Conservation (phyloP, 2,329 filamentous ascomycete genomes). For the Stachybotrys chlorohalonatus region DNA sequence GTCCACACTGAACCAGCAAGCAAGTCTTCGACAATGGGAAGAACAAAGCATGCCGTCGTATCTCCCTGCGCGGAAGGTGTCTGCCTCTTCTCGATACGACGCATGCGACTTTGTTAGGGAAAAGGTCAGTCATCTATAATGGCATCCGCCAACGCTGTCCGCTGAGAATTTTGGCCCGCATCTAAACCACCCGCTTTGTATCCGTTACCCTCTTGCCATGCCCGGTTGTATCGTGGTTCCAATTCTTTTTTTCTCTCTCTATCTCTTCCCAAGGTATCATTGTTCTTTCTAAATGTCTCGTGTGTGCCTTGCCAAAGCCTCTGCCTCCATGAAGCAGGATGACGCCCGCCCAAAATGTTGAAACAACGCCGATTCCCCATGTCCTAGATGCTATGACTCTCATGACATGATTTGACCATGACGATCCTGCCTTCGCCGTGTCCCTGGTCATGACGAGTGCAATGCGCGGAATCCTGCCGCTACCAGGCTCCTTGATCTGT, state of each 20-base stretch:
- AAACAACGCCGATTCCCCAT: too few species aligned
- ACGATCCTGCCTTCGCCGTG: too few species aligned
- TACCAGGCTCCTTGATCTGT: slow-evolving; percentile 48
- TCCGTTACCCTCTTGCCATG: too few species aligned
- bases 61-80: background rate
- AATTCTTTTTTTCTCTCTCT: background rate
- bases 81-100: too few species aligned
- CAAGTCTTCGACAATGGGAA: background rate
- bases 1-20: too few species aligned
- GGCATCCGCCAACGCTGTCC: too few species aligned
- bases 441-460: slow-evolving; percentile 14
- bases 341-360: too few species aligned
- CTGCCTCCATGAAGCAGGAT: background rate
- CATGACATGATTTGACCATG: too few species aligned
- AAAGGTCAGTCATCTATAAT: too few species aligned
- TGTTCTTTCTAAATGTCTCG: background rate
- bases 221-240: background rate
- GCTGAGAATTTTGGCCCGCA: too few species aligned
- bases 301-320: background rate
- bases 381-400: too few species aligned
- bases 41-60: background rate
- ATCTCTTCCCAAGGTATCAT: background rate
- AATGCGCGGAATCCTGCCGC: slow-evolving; percentile 47
- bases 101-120: too few species aligned
- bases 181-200: background rate